Evolutionary conservation across 164 flowering plant species (phyloP), one percentile per base, ranked within the genome.

Genomic region (Buxus sempervirens): DNA sequence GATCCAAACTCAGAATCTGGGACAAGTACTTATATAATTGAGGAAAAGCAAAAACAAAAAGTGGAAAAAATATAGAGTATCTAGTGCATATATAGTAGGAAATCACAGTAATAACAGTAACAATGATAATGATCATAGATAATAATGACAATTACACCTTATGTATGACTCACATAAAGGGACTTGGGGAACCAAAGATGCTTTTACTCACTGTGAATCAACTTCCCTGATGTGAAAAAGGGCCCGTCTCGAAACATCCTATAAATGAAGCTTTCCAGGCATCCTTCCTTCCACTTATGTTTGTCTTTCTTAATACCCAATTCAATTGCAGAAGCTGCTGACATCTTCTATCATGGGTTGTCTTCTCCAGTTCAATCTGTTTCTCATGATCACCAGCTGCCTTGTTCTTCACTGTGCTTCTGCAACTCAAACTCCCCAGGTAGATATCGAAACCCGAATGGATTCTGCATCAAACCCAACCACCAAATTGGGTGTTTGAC

Each of bases 361-460:
- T 64, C 59, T 24, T 22, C 49, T 27, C 26, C 56, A 41, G 23
- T 65, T 58, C 15, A 21, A 36, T 38, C 36, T 62, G 57, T 53
- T 63, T 25, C 19, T 63, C 66, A 51, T 58, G 18, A 23, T 68
- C 61, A 67, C 54, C 53, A n/a, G n/a, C n/a, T 67, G 20, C 41
- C 41, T 60, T 19, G n/a, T 64, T 42, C 63, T 70, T 65, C 63
- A 67, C 58, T 72, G 62, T 25, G 42, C 41, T 24, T 25, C 51
- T 26, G 68, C 78, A 67, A 64, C 54, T 27, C 65, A 75, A n/a
- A 58, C 59, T 6, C 71, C 71, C 49, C 42, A 75, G 78, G 78
- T 75, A 75, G 54, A 32, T 32, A 3, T 7, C 7, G 38, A 32
- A 32, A 32, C 38, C 19, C 21, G 59, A 23, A 32, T 16, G 10